Conservation (phyloP, 192 early-diverging fungal species). For the Coemansia sp. region DNA sequence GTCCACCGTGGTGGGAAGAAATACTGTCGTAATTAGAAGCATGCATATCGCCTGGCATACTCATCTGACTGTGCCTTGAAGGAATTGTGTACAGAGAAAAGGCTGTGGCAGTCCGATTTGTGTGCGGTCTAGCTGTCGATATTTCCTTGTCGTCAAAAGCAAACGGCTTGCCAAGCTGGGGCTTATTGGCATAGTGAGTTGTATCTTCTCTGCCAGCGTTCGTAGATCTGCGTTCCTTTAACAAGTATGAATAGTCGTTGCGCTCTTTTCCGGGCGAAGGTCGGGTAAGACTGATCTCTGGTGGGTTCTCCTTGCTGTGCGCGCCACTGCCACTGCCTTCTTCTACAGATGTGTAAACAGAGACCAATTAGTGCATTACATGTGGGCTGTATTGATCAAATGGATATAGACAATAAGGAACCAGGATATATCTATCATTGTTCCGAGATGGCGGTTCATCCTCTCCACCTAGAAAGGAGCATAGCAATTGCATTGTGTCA, state of each 20-base stretch:
- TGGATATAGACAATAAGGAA: neutral
- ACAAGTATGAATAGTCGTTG: conserved; percentile 53
- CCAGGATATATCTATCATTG: neutral
- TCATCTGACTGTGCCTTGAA: conserved; percentile 40
- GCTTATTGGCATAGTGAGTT: conserved; percentile 14
- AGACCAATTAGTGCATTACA: neutral
- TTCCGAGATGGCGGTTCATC: neutral
- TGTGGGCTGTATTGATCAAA: neutral
- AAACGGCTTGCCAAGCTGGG: conserved; percentile 36
- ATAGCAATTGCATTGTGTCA: neutral
- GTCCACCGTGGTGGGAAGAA: conserved; percentile 18
- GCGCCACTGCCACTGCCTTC: neutral
- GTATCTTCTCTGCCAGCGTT: conserved; percentile 16
- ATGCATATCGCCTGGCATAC: conserved; percentile 14
- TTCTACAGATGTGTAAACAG: neutral
- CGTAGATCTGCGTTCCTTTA: conserved; percentile 39
- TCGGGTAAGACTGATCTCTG: conserved; percentile 21
- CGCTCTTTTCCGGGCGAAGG: conserved; percentile 14
- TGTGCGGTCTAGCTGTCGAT: neutral
- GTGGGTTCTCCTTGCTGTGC: neutral
- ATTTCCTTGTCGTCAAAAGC: conserved; percentile 27
- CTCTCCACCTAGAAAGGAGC: neutral
- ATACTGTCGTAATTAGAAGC: conserved; percentile 7
- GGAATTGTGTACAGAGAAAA: conserved; percentile 24
- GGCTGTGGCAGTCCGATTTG: conserved; percentile 7